Evolutionary conservation across 495 filamentous ascomycete species (phyloP), one percentile per base, ranked within the genome.

Genomic region (Corynascus novoguineensis): DNA sequence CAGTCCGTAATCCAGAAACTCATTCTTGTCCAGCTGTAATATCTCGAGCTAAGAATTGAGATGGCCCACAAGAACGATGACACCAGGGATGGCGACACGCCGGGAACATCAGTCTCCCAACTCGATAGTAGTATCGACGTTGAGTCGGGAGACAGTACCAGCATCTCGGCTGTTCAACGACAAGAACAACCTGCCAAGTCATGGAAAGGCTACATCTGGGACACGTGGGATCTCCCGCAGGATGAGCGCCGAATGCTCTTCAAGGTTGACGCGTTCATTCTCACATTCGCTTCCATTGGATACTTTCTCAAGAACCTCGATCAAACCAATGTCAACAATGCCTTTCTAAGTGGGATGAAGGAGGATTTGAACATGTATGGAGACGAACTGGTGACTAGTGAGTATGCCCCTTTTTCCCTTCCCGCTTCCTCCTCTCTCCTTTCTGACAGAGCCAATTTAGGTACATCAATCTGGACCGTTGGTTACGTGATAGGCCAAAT

Each of bases 301-400:
- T 28, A 28, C 29, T 51, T 51, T n/a, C 7, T 35, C 53, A 68
- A 60, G 34, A 61, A 64, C 17, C 58, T 68, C 24, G 73, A 75
- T 48, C 72, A 73, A 32, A 66, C 68, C 24, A 76, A 76, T 50
- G 73, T 76, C 55, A 75, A 63, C 59, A 73, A 68, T 32, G 73
- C 73, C 31, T 76, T 72, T 49, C 68, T 76, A 0, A 71, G 67
- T 0, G 73, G 73, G 21, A 76, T 76, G 73, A 71, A 73, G 51
- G 73, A 76, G 55, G 72, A 76, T 19, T 61, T 76, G 24, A 51
- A 40, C 29, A 60, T 76, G 17, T 50, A 70, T 29, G 73, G 73
- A 17, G 68, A 75, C 48, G 69, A 75, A 61, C 67, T 73, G 9
- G 71, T 47, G 12, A 70, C 55, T 71, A 70, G 68, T 72, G 5